Evolutionary conservation across 2,329 filamentous ascomycete genomes (phyloP).

Genomic region (Parasarocladium wereldwijsianum): DNA sequence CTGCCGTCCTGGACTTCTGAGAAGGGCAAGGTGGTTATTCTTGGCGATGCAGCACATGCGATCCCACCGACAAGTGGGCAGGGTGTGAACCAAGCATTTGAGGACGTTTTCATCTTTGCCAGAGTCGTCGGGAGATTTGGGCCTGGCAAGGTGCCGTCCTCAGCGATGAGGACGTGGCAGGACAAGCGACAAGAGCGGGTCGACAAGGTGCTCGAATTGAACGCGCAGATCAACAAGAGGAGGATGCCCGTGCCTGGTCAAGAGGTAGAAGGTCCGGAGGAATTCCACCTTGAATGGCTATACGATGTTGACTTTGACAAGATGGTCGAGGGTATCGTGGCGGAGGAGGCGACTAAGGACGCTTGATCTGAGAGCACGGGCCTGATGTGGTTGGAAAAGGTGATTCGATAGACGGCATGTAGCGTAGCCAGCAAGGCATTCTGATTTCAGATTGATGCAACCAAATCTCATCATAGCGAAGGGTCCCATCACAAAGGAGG

Average conservation of each 20-base stretch:
- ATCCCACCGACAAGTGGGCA: constrained; percentile 32
- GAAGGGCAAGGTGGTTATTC: constrained; percentile 22
- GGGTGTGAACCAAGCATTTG: constrained; percentile 31
- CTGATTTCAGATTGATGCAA: too few species aligned
- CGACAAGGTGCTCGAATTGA: constrained; percentile 31
- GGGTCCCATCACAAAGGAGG: too few species aligned
- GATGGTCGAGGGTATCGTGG: constrained; percentile 15
- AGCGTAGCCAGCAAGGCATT: too few species aligned
- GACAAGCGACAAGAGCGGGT: constrained; percentile 29
- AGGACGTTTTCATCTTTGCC: constrained; percentile 32
- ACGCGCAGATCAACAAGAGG: constrained; percentile 29
- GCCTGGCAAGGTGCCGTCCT: constrained; percentile 7
- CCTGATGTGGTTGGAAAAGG: too few species aligned
- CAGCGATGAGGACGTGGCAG: constrained; percentile 28
- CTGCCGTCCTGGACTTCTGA: constrained; percentile 27
- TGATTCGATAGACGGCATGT: too few species aligned
- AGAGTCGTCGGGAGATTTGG: constrained; percentile 17
- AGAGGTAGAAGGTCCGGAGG: constrained; percentile 10
- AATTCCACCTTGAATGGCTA: constrained; percentile 25
- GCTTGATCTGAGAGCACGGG: too few species aligned
- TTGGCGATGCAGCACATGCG: constrained; percentile 33
- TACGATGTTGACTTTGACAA: constrained; percentile 23
- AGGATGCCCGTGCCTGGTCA: constrained; percentile 22
- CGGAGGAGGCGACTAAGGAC: too few species aligned
- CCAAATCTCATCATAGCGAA: too few species aligned